phyloP scores from a whole-genome alignment of 805 yeast genomes.

The Candida patagonica region DNA sequence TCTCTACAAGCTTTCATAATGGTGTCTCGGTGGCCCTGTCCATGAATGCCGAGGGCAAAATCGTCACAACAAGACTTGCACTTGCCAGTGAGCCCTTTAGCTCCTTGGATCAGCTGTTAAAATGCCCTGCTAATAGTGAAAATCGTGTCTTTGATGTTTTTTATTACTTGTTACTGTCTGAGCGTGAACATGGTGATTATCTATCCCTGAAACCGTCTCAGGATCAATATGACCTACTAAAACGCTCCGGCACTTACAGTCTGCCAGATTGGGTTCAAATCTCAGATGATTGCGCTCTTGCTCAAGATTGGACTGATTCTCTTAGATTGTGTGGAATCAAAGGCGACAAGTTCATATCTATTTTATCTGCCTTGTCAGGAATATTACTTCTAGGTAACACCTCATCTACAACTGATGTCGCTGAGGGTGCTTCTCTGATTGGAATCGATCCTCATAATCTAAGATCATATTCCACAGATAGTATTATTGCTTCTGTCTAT shows the following conservation, averaged over 20 bases:
- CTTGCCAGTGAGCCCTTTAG: conserved; percentile 24
- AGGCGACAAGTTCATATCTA: conserved; percentile 25
- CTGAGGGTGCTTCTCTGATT: conserved; percentile 34
- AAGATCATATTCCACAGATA: conserved; percentile 20
- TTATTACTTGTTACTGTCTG: conserved; percentile 28
- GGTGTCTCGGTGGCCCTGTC: conserved; percentile 26
- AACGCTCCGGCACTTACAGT: conserved; percentile 21
- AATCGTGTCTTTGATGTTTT: conserved; percentile 30
- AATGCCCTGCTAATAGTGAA: conserved; percentile 19
- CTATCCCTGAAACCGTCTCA: conserved; percentile 24
- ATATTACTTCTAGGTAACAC: conserved; percentile 30
- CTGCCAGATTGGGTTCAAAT: conserved; percentile 29
- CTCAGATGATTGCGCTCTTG: conserved; percentile 31
- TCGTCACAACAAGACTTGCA: conserved; percentile 25
- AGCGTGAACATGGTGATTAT: conserved; percentile 22
- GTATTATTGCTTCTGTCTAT: conserved; percentile 29
- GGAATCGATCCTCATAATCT: conserved; percentile 28
- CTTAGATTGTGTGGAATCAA: conserved; percentile 27
- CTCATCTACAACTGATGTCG: conserved; percentile 23
- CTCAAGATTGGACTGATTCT: conserved; percentile 34
- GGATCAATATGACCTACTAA: conserved; percentile 24
- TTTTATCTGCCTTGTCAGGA: conserved; percentile 30
- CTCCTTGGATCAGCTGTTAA: conserved; percentile 25
- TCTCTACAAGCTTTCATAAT: conserved; percentile 27
- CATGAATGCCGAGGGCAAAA: conserved; percentile 24